Evolutionary conservation across 1,284 basidiomycete species (phyloP).

Genomic region (Leccinum solheimii): DNA sequence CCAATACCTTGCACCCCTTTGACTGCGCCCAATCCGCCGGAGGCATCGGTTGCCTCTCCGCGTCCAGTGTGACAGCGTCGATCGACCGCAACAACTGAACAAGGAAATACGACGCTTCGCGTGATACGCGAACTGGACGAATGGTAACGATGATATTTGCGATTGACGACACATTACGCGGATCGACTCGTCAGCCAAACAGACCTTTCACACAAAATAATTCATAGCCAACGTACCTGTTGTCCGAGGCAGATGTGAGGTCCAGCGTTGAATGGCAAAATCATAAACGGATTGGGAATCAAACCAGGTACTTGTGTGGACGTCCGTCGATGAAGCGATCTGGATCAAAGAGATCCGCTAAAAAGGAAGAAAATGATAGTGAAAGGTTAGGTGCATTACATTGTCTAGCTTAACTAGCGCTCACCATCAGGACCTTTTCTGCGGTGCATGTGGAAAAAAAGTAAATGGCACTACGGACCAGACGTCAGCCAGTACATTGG

Average conservation of each 20-base stretch:
- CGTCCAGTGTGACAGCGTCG: constrained; percentile 33
- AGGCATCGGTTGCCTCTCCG: constrained; percentile 30
- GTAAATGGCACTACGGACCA: constrained; percentile 22
- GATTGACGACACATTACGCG: background rate
- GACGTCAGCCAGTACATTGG: background rate
- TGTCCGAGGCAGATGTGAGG: constrained; percentile 52
- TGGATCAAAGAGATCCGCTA: constrained; percentile 49
- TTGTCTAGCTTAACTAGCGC: background rate
- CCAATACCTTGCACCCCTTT: constrained; percentile 25
- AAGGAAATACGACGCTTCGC: constrained; percentile 40
- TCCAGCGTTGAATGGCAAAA: constrained; percentile 51
- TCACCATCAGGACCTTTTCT: constrained; percentile 39
- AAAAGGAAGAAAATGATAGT: background rate
- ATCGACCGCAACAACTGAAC: constrained; percentile 41
- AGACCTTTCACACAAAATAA: background rate
- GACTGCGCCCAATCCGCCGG: constrained; percentile 31
- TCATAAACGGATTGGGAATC: constrained; percentile 41
- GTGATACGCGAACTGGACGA: constrained; percentile 40
- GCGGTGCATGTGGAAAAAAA: constrained; percentile 38
- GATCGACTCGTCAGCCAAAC: background rate
- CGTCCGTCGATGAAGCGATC: constrained; percentile 49
- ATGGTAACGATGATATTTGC: background rate
- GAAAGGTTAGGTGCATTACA: background rate
- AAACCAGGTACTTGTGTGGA: constrained; percentile 27
- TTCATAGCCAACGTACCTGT: constrained; percentile 29